A percentile compares a stretch with the other conserved stretches of the same genome.
phyloP scores from a whole-genome alignment of 106 monocot species.

The Alisma plantagoaquatica region DNA sequence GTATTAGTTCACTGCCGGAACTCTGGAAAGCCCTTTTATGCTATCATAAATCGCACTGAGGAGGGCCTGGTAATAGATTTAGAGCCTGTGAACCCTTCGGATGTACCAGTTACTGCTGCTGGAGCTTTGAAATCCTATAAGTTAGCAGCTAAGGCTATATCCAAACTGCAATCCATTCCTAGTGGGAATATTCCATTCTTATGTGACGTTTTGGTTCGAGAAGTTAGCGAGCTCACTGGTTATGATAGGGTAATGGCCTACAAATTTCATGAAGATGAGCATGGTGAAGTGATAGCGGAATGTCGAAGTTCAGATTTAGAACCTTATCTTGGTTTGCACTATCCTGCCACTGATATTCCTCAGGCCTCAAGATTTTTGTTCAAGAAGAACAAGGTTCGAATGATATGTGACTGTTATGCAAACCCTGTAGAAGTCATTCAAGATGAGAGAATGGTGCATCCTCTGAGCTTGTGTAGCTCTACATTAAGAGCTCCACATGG shows the following conservation, averaged over 20 bases:
- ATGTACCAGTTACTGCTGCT: slow-evolving; percentile 58
- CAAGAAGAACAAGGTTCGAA: slow-evolving; percentile 88
- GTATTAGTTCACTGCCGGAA: slow-evolving; percentile 62
- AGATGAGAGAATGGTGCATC: slow-evolving; percentile 48
- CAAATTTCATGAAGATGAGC: slow-evolving; percentile 93
- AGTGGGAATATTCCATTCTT: slow-evolving; percentile 64
- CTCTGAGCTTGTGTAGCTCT: slow-evolving; percentile 54
- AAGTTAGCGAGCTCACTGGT: slow-evolving; percentile 67
- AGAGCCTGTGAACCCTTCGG: slow-evolving; percentile 77
- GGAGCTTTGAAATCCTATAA: slow-evolving; percentile 83
- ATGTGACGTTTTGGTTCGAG: slow-evolving; percentile 71
- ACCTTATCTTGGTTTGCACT: slow-evolving; percentile 82
- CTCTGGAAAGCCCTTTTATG: slow-evolving; percentile 85
- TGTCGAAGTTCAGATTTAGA: slow-evolving; percentile 53
- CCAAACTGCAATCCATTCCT: slow-evolving; percentile 68
- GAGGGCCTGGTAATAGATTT: slow-evolving; percentile 76
- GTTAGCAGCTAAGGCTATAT: slow-evolving; percentile 75
- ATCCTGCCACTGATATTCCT: slow-evolving; percentile 91
- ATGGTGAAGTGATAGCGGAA: slow-evolving; percentile 86
- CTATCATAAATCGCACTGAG: slow-evolving; percentile 59
- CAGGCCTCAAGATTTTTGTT: slow-evolving; percentile 95
- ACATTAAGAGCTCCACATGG: slow-evolving; percentile 86
- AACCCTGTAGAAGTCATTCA: slow-evolving; percentile 58
- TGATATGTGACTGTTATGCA: slow-evolving; percentile 80
- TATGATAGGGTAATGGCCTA: slow-evolving; percentile 92